A percentile compares a stretch with the other conserved stretches of the same genome.
phyloP scores from a whole-genome alignment of 148 eudicot species.

The Heliamphora exappendiculata region DNA sequence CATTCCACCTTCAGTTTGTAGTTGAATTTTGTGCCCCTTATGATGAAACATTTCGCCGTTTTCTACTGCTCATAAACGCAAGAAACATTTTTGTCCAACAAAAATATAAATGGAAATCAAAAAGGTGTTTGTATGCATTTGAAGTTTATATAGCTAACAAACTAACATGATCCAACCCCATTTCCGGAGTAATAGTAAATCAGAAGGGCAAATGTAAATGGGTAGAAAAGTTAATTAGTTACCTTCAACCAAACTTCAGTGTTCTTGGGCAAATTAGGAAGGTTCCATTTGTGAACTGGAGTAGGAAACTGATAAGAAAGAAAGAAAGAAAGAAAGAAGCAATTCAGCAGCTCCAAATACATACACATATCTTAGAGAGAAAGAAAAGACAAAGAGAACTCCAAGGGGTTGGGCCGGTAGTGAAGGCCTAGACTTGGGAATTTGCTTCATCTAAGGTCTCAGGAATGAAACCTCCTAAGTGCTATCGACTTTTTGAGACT shows the following conservation, averaged over 20 bases:
- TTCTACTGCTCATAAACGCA: neutral
- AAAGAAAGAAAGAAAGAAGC: neutral
- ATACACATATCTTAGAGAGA: neutral
- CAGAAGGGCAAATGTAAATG: neutral
- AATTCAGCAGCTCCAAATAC: conserved; percentile 1
- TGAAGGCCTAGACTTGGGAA: no score
- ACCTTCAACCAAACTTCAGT: conserved; percentile 95
- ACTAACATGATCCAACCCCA: neutral
- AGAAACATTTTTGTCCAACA: neutral
- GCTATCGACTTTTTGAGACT: no score
- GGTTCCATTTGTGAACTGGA: conserved; percentile 94
- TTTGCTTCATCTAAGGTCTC: no score
- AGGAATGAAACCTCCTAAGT: no score
- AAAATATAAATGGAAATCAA: neutral
- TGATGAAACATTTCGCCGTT: neutral
- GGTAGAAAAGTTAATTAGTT: neutral
- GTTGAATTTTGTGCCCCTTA: no score
- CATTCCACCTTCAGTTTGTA: no score
- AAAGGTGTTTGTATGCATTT: neutral
- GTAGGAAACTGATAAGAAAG: conserved; percentile 64
- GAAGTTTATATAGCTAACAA: neutral
- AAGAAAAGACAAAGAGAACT: neutral
- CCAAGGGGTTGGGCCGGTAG: no score
- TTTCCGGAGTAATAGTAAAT: neutral
- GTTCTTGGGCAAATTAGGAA: conserved; percentile 73